These are phyloP conservation scores for Fusarium sp. DNA, from an alignment of 2,329 filamentous ascomycete species.

Conservation along the genomic window DNA sequence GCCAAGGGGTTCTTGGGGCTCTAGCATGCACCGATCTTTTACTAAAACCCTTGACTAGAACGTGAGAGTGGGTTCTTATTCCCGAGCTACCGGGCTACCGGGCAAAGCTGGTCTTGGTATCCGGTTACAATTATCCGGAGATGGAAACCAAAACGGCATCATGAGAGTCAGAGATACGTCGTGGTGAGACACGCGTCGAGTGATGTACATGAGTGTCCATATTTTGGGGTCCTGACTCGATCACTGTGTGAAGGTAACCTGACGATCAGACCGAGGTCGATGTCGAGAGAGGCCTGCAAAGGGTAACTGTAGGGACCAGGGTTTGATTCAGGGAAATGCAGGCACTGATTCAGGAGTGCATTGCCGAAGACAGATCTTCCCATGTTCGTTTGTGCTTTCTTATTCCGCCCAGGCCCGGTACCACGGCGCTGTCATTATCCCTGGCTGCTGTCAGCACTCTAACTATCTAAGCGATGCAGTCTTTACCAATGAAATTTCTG, in stretches of 20 bases:
- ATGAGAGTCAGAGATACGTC: neutral
- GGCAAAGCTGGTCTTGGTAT: neutral
- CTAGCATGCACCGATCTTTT: neutral
- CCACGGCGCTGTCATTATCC: constrained; percentile 13
- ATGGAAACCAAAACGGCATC: neutral
- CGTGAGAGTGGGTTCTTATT: constrained; percentile 12
- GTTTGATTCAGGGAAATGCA: neutral
- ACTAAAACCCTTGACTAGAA: neutral
- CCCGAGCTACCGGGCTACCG: neutral
- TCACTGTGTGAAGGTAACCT: neutral
- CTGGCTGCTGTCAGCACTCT: constrained; percentile 22
- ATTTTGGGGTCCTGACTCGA: too few relatives aligned
- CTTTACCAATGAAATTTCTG: neutral
- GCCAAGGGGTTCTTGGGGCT: neutral
- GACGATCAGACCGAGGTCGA: neutral
- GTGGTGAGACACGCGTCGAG: neutral
- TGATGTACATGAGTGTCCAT: neutral
- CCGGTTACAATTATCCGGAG: neutral
- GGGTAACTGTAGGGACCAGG: neutral
- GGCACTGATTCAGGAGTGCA: neutral
- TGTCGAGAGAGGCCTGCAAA: neutral
- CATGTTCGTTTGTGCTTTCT: neutral
- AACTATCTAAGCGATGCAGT: neutral
- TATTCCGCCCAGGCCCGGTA: neutral
- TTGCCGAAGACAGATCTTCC: too few relatives aligned